phyloP scores from a whole-genome alignment of 441 rosid species.

The Mallotus repandus region DNA sequence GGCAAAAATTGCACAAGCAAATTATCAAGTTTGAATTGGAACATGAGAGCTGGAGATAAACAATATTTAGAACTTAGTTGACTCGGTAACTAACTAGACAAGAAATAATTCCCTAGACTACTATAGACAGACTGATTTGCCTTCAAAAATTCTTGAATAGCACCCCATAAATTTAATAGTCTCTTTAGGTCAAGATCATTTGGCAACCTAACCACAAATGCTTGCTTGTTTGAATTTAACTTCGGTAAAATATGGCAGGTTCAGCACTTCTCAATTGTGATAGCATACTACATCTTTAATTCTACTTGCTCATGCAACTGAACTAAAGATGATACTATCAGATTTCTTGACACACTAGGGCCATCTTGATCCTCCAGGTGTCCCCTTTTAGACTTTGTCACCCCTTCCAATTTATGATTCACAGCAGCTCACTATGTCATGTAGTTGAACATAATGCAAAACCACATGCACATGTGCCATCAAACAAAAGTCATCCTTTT shows the following conservation, averaged over 20 bases:
- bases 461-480: background rate
- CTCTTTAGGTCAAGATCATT: background rate
- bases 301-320: background rate
- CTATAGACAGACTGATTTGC: background rate
- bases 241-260: background rate
- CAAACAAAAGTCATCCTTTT: background rate
- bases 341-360: background rate
- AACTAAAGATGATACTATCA: background rate
- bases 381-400: background rate
- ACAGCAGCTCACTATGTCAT: background rate
- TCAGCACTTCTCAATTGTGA: background rate
- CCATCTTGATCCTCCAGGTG: background rate
- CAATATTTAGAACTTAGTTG: background rate
- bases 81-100: background rate
- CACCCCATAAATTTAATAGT: background rate
- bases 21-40: too few species aligned
- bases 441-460: background rate
- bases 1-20: too few species aligned
- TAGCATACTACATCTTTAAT: background rate
- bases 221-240: background rate
- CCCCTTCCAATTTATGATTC: background rate
- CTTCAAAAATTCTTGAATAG: background rate
- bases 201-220: background rate
- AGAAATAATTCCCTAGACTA: background rate
- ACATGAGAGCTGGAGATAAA: too few species aligned